phyloP scores from a whole-genome alignment of 2,329 filamentous ascomycete genomes.

The Taxawa tesnikishii region DNA sequence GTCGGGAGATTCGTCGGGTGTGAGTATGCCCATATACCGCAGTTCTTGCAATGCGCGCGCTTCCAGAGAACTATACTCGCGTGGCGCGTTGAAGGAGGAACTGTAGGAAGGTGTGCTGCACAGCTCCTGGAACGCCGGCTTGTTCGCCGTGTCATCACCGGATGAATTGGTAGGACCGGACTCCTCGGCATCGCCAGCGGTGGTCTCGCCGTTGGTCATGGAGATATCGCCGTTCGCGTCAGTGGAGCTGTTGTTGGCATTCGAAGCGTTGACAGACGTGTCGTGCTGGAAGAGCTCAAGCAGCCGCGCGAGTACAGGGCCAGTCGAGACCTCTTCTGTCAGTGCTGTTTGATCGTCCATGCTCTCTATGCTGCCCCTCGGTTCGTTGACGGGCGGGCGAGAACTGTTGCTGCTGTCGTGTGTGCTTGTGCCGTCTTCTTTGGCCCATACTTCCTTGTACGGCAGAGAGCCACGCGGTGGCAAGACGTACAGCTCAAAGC shows the following conservation, averaged over 20 bases:
- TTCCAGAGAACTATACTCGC: conserved; percentile 79
- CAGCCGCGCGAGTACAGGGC: conserved; percentile 72
- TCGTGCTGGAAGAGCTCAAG: conserved; percentile 44
- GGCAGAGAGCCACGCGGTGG: conserved; percentile 73
- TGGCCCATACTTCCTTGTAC: conserved; percentile 85
- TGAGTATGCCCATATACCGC: conserved; percentile 74
- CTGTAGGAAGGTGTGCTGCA: conserved; percentile 16
- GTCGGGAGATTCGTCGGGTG: conserved; percentile 46
- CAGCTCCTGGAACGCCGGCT: conserved; percentile 14
- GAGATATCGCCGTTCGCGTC: conserved; percentile 31
- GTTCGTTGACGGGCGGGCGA: conserved; percentile 60
- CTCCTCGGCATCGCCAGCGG: conserved; percentile 21
- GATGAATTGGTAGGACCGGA: conserved; percentile 15
- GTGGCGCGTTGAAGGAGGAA: conserved; percentile 65
- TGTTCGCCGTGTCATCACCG: conserved; percentile 30
- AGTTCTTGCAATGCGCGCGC: conserved; percentile 86
- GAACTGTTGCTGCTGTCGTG: conserved; percentile 59
- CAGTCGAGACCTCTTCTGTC: conserved; percentile 79
- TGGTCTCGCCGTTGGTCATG: conserved; percentile 30
- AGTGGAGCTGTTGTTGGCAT: conserved; percentile 1
- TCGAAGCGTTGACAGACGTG: conserved; percentile 29
- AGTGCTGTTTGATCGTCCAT: conserved; percentile 79
- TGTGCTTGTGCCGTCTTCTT: conserved; percentile 75
- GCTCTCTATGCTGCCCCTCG: conserved; percentile 74
- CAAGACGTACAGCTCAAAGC: conserved; percentile 71